These are phyloP conservation scores for Saccharomyces hybrid DNA, from an alignment of 1,139 yeast genomes.

Conservation along the genomic window DNA sequence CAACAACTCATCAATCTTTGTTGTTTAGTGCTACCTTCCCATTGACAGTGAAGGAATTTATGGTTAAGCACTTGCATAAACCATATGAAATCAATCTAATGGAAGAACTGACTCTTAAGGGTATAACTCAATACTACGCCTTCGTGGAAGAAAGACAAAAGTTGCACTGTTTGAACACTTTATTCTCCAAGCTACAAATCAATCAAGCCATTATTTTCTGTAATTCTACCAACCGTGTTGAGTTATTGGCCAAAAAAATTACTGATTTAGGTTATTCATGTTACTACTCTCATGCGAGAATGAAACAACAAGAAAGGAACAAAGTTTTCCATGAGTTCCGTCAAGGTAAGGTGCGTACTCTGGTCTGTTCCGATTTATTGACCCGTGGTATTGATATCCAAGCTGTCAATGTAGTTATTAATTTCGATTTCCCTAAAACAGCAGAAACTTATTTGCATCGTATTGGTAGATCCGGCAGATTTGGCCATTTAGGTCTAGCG, in stretches of 20 bases:
- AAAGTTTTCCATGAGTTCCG: constrained; percentile 98
- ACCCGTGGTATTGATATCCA: constrained; percentile 99
- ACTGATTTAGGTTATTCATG: constrained; percentile 96
- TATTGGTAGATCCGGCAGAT: constrained; percentile 99
- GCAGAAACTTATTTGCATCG: constrained; percentile 97
- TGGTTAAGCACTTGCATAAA: constrained; percentile 82
- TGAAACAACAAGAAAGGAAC: constrained; percentile 97
- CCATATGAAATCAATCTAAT: constrained; percentile 94
- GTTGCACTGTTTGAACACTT: constrained; percentile 88
- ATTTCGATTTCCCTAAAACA: constrained; percentile 96
- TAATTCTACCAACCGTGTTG: constrained; percentile 94
- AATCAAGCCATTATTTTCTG: constrained; percentile 96
- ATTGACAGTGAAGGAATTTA: constrained; percentile 81
- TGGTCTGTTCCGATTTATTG: constrained; percentile 91
- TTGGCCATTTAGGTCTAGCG: constrained; percentile 96
- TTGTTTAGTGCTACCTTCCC: constrained; percentile 97
- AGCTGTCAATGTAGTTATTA: constrained; percentile 95
- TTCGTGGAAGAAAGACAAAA: constrained; percentile 96
- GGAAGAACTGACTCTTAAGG: constrained; percentile 95
- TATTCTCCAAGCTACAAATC: constrained; percentile 88
- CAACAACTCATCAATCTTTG: constrained; percentile 72
- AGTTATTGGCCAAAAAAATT: constrained; percentile 87
- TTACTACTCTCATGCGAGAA: constrained; percentile 93
- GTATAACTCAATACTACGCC: constrained; percentile 95
- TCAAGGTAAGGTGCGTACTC: constrained; percentile 94